Base-by-base conservation (phyloP, 306 rosid species). In the Morella rubra region DNA sequence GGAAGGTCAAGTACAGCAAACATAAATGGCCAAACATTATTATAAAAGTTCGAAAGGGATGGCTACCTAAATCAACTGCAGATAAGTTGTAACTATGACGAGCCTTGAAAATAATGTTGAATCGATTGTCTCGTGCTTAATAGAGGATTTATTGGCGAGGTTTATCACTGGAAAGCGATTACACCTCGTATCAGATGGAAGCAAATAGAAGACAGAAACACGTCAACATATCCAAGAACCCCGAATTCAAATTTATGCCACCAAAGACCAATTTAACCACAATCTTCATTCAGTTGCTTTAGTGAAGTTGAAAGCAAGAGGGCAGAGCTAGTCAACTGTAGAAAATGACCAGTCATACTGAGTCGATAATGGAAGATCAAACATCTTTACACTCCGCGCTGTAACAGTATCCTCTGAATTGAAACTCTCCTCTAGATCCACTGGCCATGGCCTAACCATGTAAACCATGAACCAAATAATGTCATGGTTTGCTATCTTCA, bases 1-100 rank as follows among this genome's bases (percentile, higher is more conserved):
- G 77, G 14, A 22, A 79, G 77, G 58, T 71, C 56, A 41, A 70
- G 42, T 80, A 50, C 72, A 64, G 58, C 76, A 74, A 47, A 68
- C 65, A 51, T 76, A 9, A 60, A 22, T 5, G 50, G 8, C 5
- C 22, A 41, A 65, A 65, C 7, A 9, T 40, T 3, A 4, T 65
- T 8, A 42, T 65, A 65, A 4, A 42, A 65, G 24, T 42, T 65
- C 14, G 32, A 61, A 14, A 16, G 32, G 15, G 32, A 6, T 24
- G 67, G 44, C 19, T 61, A 12, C 67, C n/a, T 27, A 61, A 52
- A 16, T 19, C 20, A 52, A 61, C 44, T 27, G 44, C 67, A 61
- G 18, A 61, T 61, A 27, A 32, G 2, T 27, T 27, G 32, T 27
- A 27, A 27, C 0, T 27, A 59, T 7, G 12, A 12, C 12, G 7